Evolutionary conservation across 2,329 filamentous ascomycete genomes (phyloP).

Genomic region (Cadophora luteo-olivacea): DNA sequence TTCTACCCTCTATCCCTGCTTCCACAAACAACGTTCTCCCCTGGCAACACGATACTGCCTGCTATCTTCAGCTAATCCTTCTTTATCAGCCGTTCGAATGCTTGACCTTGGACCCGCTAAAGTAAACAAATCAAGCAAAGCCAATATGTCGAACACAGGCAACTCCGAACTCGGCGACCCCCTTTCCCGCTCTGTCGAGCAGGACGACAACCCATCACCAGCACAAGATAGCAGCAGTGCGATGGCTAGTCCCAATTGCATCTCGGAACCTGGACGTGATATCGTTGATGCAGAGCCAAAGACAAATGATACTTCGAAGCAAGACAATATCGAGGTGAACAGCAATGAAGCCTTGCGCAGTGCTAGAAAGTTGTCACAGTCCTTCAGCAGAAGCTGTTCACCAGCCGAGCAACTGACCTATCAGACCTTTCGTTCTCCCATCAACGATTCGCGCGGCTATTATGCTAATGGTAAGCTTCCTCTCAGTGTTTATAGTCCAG

Average conservation of each 20-base stretch:
- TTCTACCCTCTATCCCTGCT: not conserved
- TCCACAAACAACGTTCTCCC: not conserved
- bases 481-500: not conserved
- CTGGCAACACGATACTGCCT: not conserved
- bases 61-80: too few species aligned
- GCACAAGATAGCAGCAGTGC: not conserved
- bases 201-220: not conserved
- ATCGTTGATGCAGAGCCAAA: not conserved
- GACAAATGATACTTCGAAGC: not conserved
- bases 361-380: not conserved
- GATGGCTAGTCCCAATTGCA: not conserved
- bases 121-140: not conserved
- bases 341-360: not conserved
- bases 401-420: not conserved
- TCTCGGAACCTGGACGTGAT: not conserved
- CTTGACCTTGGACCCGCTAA: not conserved
- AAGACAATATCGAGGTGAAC: not conserved
- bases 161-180: not conserved
- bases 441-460: constrained; percentile 19
- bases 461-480: constrained; percentile 24
- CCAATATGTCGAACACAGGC: constrained; percentile 1
- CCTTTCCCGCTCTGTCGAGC: not conserved
- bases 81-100: too few species aligned
- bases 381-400: not conserved
- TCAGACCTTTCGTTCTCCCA: not conserved